Evolutionary conservation across 139 green algal genomes (phyloP), one percentile per base, ranked within the genome.

Genomic region (Bryopsis sp.): DNA sequence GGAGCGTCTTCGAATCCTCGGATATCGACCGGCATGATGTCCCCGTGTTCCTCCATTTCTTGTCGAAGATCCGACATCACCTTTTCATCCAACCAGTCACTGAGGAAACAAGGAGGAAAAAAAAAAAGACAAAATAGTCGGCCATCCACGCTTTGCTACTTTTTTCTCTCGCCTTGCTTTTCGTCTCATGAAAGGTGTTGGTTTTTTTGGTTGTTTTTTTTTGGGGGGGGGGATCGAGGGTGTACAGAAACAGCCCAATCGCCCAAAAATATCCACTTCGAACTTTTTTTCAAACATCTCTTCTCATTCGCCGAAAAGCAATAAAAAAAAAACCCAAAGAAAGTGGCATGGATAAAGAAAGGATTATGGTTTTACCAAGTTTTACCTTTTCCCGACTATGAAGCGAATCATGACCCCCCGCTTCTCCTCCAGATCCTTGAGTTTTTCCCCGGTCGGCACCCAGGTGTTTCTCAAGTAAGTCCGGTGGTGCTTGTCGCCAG

Each of bases 1-100:
- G 79, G 72, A 34, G 88, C 74, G 62, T 89, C 74, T 0, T 70
- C 76, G 38, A 85, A 86, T 7, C 79, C 81, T 50, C 80, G 73
- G 47, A 79, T 72, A 36, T 88, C 82, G 15, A 86, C 63, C 2
- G 70, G 39, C 32, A 83, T 26, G 28, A 86, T 80, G 67, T 82
- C 78, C 15, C 75, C 72, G 64, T 58, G 71, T 68, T 70, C 32
- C 43, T 68, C 58, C 39, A 72, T 77, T 68, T 86, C 80, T 7
- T 64, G 60, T n/a, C 66, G 39, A 32, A 83, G 5, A 7, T 26
- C 19, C 59, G 28, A 39, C 32, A 67, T 47, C 59, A 47, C 59
- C 19, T 67, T 46, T 19, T 67, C 59, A 6, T 26, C n/a, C 34
- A 67, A 29, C 59, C 59, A 67, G 33, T 67, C 59, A 67, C 59